These are phyloP conservation scores for Populus tremula DNA, from an alignment of 345 rosid species.

Conservation along the genomic window DNA sequence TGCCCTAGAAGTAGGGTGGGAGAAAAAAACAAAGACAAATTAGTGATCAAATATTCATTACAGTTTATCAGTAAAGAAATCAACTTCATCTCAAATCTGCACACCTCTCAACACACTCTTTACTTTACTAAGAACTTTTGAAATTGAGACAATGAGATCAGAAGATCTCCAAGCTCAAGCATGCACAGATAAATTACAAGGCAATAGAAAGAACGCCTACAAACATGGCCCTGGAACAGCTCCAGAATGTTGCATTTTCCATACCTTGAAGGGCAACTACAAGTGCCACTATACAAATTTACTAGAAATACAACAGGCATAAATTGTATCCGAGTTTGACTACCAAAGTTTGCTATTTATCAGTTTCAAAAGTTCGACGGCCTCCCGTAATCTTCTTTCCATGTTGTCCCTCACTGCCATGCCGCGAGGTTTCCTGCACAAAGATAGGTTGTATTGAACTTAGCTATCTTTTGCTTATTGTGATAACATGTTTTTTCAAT, in stretches of 20 bases:
- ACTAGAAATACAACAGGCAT: neutral
- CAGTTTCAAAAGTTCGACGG: conserved; percentile 50
- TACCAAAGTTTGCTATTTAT: conserved; percentile 2
- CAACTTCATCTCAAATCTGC: neutral
- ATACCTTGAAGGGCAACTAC: neutral
- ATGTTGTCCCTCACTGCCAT: conserved; percentile 43
- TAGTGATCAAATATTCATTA: neutral
- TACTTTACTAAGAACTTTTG: no score
- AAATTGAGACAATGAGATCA: neutral
- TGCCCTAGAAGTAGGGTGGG: neutral
- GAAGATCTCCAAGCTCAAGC: neutral
- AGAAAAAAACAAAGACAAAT: no score
- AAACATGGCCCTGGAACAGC: neutral
- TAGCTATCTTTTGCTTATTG: neutral
- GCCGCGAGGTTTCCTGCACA: conserved; percentile 50
- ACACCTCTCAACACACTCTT: neutral
- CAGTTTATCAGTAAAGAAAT: neutral
- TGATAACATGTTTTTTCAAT: neutral
- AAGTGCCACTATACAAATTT: no score
- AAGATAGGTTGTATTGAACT: neutral
- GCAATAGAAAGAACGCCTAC: neutral
- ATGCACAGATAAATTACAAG: neutral
- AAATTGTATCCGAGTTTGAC: neutral
- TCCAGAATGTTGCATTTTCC: neutral
- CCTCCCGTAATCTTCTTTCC: conserved; percentile 60